Evolutionary conservation across 2,329 filamentous ascomycete genomes (phyloP), one percentile per base, ranked within the genome.

Genomic region (Ophiostoma perfectum): DNA sequence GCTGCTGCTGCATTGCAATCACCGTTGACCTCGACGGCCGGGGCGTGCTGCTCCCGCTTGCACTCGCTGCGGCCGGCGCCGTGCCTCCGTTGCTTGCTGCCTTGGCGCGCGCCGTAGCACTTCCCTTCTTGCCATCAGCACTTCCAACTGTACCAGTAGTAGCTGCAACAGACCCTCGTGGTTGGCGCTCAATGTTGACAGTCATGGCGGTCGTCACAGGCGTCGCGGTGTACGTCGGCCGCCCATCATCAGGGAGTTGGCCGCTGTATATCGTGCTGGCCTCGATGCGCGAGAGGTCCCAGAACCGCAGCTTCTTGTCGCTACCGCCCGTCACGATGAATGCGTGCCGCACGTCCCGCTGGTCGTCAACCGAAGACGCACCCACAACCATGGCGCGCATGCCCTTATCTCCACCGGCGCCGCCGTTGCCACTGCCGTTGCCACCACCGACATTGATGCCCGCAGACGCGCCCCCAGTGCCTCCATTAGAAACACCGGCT

Each of bases 221-320:
- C 16, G 84, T 81, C 0, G 85, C 81, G 5, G 86, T 84, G 75
- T 93, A 98, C 9, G 85, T 85, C n/a, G 92, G 90, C 75, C 87
- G 88, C 45, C 85, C 81, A 69, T 93, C 89, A 45, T 92, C 89
- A 2, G 81, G 78, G 69, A 87, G 86, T 11, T 93, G 81, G 0
- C 94, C 94, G 75, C 91, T 96, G 72, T 96, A 89, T 14, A 97
- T 85, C 68, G 84, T 83, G 55, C 92, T 97, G 70, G 88, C 86
- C 75, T 97, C 92, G 9, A 92, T 84, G 9, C 88, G 88, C 9
- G 87, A 83, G 14, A 95, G 83, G 75, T 99, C 94, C 95, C 95
- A 99, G 79, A 96, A 98, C 9, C 95, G 88, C 18, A 99, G 85
- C 78, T 91, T 95, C 79, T 90, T 92, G 78, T 98, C 95, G 11